Conservation (phyloP, 208 protist genomes). For the Crithidia expoeki region DNA sequence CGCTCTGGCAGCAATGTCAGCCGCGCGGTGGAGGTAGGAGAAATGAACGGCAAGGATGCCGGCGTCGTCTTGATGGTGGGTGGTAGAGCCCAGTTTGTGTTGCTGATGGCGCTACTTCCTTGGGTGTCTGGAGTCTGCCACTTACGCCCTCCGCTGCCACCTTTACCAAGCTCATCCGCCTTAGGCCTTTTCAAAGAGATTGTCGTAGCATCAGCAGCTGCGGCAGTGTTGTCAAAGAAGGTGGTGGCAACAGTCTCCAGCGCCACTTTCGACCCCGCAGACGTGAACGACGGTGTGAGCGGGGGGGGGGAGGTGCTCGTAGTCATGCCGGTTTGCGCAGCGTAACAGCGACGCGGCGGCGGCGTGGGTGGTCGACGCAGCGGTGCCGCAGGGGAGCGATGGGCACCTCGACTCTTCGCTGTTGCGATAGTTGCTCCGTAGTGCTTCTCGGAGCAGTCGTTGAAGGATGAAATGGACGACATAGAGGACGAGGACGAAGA, state of each 20-base stretch:
- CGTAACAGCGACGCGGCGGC: slow-evolving; percentile 27
- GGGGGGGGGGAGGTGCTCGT: neutral
- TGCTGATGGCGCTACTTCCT: neutral
- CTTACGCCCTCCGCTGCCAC: neutral
- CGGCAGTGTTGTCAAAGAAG: neutral
- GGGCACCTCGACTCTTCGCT: neutral
- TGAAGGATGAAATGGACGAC: neutral
- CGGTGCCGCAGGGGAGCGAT: neutral
- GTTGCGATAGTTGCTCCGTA: too few species aligned
- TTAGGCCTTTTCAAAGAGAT: neutral
- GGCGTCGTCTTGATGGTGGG: neutral
- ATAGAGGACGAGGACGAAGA: slow-evolving; percentile 1
- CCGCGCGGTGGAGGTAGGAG: neutral
- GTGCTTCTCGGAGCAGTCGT: too few species aligned
- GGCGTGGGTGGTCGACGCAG: slow-evolving; percentile 25
- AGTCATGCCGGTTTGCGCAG: neutral
- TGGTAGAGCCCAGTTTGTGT: slow-evolving; percentile 15
- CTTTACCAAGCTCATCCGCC: neutral
- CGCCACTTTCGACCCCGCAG: neutral
- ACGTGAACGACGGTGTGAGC: neutral
- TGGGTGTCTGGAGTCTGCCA: neutral
- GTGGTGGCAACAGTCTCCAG: neutral
- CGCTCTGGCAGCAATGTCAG: slow-evolving; percentile 8
- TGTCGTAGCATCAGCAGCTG: neutral
- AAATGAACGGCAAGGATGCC: neutral